Evolutionary conservation across 306 rosid genomes (phyloP).

Genomic region (Cucurbita pepo): DNA sequence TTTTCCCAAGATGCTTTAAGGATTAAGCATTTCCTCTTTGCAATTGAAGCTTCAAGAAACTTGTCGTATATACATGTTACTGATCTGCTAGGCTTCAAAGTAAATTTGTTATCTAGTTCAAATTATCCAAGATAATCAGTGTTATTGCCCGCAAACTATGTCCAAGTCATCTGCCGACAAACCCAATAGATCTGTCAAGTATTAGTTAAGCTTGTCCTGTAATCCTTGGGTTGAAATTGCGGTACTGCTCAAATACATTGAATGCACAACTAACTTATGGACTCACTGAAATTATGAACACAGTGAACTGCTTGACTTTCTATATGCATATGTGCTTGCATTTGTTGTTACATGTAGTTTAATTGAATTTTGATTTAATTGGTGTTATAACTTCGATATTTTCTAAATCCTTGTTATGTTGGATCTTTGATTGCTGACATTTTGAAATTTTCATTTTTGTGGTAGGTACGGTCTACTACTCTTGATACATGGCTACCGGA

Average conservation of each 20-base stretch:
- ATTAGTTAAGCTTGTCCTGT: not conserved
- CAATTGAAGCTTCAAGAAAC: not conserved
- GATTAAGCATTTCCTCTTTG: not conserved
- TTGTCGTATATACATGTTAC: not conserved
- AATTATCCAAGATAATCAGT: not conserved
- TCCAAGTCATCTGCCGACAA: not conserved
- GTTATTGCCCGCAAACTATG: not conserved
- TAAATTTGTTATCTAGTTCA: not conserved
- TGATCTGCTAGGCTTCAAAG: not conserved
- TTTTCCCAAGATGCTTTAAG: not conserved
- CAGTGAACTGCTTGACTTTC: not conserved
- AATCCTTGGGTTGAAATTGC: not conserved
- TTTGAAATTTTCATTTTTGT: conserved; percentile 15
- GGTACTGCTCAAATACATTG: not conserved
- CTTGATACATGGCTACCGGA: conserved; percentile 98
- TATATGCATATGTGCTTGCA: not conserved
- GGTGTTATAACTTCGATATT: not conserved
- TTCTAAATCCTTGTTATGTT: not conserved
- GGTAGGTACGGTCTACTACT: conserved; percentile 75
- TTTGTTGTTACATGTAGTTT: not conserved
- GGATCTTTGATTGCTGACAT: not conserved
- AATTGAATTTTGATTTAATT: not conserved
- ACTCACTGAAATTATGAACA: not conserved
- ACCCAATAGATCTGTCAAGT: not conserved
- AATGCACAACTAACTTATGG: not conserved